These are phyloP conservation scores for Fusarium tjaetaba DNA, from an alignment of 2,329 filamentous ascomycete species.

Conservation along the genomic window DNA sequence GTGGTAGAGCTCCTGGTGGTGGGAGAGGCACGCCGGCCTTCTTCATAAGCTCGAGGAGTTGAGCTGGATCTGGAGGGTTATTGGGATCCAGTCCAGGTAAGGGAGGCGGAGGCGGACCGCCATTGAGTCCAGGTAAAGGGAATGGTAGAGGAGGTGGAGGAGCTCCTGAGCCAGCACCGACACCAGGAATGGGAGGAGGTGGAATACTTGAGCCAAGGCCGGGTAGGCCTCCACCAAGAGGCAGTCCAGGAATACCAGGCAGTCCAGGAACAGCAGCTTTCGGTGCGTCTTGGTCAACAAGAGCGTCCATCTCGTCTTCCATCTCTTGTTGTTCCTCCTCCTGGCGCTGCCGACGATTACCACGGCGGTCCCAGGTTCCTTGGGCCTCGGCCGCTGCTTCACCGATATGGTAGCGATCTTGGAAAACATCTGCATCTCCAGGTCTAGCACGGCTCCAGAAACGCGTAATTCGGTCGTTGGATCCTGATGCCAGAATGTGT, in stretches of 20 bases:
- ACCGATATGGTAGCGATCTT: constrained; percentile 95
- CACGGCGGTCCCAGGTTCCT: constrained; percentile 90
- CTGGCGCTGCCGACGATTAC: constrained; percentile 79
- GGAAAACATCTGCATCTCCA: constrained; percentile 84
- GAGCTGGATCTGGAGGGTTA: constrained; percentile 69
- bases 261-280: constrained; percentile 56
- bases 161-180: constrained; percentile 55
- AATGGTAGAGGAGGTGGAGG: constrained; percentile 63
- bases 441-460: constrained; percentile 95
- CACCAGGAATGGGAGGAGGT: constrained; percentile 60
- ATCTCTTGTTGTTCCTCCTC: constrained; percentile 95
- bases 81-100: constrained; percentile 66
- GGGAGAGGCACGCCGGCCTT: constrained; percentile 71
- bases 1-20: constrained; percentile 58
- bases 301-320: constrained; percentile 91
- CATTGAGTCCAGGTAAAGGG: constrained; percentile 60
- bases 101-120: constrained; percentile 58
- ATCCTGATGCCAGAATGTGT: constrained; percentile 93
- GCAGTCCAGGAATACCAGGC: constrained; percentile 69
- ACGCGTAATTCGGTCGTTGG: constrained; percentile 94
- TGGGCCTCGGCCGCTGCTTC: constrained; percentile 92
- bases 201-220: constrained; percentile 57
- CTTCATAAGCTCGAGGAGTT: constrained; percentile 72
- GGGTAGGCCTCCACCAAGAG: constrained; percentile 53
- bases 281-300: constrained; percentile 86